Percentiles rank a stretch among this genome's conserved stretches.
Conservation (phyloP, 202 grass and related monocot genomes). For the Sporobolus alterniflorus region DNA sequence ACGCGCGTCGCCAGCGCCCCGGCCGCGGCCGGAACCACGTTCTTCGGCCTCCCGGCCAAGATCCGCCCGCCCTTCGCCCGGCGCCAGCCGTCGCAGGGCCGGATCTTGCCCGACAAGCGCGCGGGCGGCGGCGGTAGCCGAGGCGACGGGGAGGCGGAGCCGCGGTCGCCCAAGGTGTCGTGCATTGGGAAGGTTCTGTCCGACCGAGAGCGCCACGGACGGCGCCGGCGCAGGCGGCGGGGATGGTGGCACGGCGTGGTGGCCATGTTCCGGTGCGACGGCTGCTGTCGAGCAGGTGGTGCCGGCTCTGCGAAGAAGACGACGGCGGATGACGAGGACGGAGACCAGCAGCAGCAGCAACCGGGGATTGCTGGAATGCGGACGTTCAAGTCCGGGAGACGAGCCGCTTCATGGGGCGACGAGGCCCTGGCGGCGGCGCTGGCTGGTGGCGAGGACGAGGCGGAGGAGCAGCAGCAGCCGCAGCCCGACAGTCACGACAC, state of each 20-base stretch:
- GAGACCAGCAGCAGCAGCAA: conserved; percentile 9
- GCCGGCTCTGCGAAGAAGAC: conserved; percentile 3
- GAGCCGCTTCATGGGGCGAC: conserved; percentile 66
- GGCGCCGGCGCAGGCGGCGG: conserved; percentile 8
- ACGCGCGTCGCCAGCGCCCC: conserved; percentile 45
- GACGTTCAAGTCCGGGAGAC: conserved; percentile 66
- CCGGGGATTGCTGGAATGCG: conserved; percentile 59
- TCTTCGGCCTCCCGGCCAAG: conserved; percentile 52
- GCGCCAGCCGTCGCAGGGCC: conserved; percentile 53
- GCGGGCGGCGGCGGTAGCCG: conserved; percentile 4
- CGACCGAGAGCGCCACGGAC: conserved; percentile 55
- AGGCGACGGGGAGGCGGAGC: conserved; percentile 61
- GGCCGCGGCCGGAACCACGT: conserved; percentile 34
- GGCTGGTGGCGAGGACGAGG: neutral
- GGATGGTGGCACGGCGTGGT: conserved; percentile 36
- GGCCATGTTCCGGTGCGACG: conserved; percentile 50
- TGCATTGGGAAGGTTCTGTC: conserved; percentile 93
- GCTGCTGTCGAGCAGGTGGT: conserved; percentile 11
- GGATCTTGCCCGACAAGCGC: conserved; percentile 63
- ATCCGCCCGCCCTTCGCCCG: conserved; percentile 54
- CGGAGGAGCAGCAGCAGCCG: neutral
- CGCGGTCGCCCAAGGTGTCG: conserved; percentile 88
- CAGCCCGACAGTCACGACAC: conserved; percentile 29
- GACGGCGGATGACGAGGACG: conserved; percentile 11
- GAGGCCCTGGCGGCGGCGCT: conserved; percentile 37